Evolutionary conservation across 2,329 filamentous ascomycete species (phyloP).

Genomic region (Colletotrichum sp.): DNA sequence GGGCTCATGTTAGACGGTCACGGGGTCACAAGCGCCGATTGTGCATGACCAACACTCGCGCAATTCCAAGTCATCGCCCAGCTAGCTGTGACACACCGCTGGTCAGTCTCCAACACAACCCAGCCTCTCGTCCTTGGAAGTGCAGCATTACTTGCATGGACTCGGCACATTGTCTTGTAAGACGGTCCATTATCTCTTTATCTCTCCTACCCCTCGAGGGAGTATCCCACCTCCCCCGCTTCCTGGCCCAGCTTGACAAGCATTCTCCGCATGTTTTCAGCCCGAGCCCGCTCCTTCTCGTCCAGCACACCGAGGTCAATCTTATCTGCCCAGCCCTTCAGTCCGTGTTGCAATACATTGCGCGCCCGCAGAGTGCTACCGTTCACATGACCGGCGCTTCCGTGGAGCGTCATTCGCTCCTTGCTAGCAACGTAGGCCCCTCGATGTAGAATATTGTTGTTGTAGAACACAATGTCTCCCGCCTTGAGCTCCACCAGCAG

Average conservation of each 20-base stretch:
- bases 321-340: slow-evolving; percentile 68
- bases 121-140: slow-evolving; percentile 7
- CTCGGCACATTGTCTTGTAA: neutral
- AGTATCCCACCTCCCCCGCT: slow-evolving; percentile 68
- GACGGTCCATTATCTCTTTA: neutral
- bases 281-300: slow-evolving; percentile 50
- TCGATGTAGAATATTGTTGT: slow-evolving; percentile 86
- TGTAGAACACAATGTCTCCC: slow-evolving; percentile 86
- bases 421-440: slow-evolving; percentile 65
- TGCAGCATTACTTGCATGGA: neutral
- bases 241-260: slow-evolving; percentile 67
- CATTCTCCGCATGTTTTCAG: slow-evolving; percentile 68
- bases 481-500: slow-evolving; percentile 69
- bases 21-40: slow-evolving; percentile 1
- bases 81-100: slow-evolving; percentile 15
- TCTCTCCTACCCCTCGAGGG: slow-evolving; percentile 46
- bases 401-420: slow-evolving; percentile 75
- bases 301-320: slow-evolving; percentile 59
- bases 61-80: slow-evolving; percentile 2
- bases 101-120: neutral
- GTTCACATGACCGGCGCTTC: slow-evolving; percentile 67
- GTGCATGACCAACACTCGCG: slow-evolving; percentile 6
- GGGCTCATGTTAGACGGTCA: neutral
- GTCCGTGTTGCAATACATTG: slow-evolving; percentile 78
- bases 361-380: slow-evolving; percentile 64